These are phyloP conservation scores for Colletotrichum kahawae DNA, from an alignment of 2,329 filamentous ascomycete species.

Conservation along the genomic window DNA sequence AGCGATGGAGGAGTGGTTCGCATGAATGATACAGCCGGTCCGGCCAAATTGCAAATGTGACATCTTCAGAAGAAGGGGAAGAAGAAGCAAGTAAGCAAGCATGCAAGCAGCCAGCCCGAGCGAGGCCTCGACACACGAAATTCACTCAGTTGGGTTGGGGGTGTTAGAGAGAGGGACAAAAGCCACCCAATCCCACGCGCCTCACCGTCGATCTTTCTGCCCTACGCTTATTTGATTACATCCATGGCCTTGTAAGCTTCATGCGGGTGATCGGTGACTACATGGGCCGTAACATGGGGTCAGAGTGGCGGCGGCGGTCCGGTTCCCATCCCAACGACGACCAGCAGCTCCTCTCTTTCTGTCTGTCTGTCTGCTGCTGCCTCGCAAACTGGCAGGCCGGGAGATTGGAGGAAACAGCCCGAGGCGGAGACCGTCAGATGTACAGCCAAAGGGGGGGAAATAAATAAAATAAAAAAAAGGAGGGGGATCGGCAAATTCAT, in stretches of 20 bases:
- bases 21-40: background rate
- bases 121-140: background rate
- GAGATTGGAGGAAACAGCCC: background rate
- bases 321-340: background rate
- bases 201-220: constrained; percentile 18
- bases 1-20: background rate
- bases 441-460: no score
- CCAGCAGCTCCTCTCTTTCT: background rate
- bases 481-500: background rate
- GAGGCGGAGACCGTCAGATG: background rate
- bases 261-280: constrained; percentile 13
- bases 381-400: background rate
- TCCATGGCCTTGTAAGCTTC: background rate
- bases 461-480: background rate
- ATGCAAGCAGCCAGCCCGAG: background rate
- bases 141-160: background rate
- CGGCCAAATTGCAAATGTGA: background rate
- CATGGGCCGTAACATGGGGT: background rate
- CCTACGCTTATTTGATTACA: constrained; percentile 14
- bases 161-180: background rate
- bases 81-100: background rate
- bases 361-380: background rate
- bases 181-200: background rate
- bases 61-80: background rate
- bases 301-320: background rate